Percentiles rank a stretch among this genome's conserved stretches.
phyloP scores from a whole-genome alignment of 306 rosid species.

The Trifolium fragiferum region DNA sequence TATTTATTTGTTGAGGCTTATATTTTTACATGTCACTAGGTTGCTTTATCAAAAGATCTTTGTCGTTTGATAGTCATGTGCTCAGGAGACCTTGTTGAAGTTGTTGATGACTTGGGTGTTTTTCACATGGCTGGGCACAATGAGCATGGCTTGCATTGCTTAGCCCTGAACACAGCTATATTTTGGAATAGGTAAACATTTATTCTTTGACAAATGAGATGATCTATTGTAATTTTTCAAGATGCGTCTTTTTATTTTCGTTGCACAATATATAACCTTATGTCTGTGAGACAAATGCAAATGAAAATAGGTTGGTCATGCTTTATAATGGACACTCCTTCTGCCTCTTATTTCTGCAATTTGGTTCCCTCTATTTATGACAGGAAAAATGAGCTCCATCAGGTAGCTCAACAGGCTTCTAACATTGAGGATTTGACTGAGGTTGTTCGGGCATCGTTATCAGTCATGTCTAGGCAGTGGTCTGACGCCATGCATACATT shows the following conservation, averaged over 20 bases:
- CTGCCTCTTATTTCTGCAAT: slow-evolving; percentile 45
- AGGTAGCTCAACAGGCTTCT: slow-evolving; percentile 98
- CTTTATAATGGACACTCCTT: slow-evolving; percentile 31
- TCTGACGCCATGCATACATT: slow-evolving; percentile 90
- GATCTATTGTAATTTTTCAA: slow-evolving; percentile 20
- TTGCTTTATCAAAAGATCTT: slow-evolving; percentile 89
- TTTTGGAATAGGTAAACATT: slow-evolving; percentile 85
- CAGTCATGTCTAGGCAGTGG: slow-evolving; percentile 96
- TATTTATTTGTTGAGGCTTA: slow-evolving; percentile 45
- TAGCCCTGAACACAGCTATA: slow-evolving; percentile 81
- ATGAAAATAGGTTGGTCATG: slow-evolving; percentile 34
- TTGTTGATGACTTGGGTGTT: slow-evolving; percentile 46
- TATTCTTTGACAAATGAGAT: slow-evolving; percentile 44
- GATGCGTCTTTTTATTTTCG: slow-evolving; percentile 18
- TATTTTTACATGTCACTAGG: slow-evolving; percentile 59
- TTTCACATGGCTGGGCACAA: slow-evolving; percentile 47
- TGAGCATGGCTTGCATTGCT: slow-evolving; percentile 79
- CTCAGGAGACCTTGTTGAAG: slow-evolving; percentile 75
- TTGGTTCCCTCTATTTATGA: slow-evolving; percentile 35
- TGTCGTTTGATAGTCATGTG: slow-evolving; percentile 89
- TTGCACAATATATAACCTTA: slow-evolving; percentile 35
- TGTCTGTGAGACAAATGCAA: slow-evolving; percentile 19
- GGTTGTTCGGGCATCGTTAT: slow-evolving; percentile 83
- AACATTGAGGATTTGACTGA: slow-evolving; percentile 83
- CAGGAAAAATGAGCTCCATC: slow-evolving; percentile 95